Evolutionary conservation across 306 rosid genomes (phyloP).

Genomic region (Vachellia collinsii): DNA sequence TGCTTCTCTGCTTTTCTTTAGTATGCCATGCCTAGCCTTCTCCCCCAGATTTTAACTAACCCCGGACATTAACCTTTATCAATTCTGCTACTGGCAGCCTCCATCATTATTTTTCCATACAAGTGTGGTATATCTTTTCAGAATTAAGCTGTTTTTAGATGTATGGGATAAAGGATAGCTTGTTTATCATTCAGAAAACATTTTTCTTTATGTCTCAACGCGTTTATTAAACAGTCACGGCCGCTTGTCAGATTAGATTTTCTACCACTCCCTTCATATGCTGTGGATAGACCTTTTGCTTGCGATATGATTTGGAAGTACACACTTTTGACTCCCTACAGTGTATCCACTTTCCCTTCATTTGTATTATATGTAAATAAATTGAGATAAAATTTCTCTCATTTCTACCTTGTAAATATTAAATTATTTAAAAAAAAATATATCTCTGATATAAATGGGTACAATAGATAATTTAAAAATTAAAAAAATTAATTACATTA

Average conservation of each 20-base stretch:
- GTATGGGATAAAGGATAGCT: neutral
- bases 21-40: neutral
- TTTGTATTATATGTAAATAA: neutral
- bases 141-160: neutral
- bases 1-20: neutral
- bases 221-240: neutral
- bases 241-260: neutral
- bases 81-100: neutral
- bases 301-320: neutral
- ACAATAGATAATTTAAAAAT: too few species aligned
- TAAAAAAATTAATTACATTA: too few species aligned
- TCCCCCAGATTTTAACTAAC: neutral
- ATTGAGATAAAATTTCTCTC: too few species aligned
- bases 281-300: neutral
- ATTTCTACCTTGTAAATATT: too few species aligned
- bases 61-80: neutral
- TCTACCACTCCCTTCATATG: neutral
- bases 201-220: neutral
- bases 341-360: neutral
- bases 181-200: neutral
- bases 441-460: too few species aligned
- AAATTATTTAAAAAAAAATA: too few species aligned
- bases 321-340: neutral
- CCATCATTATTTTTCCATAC: neutral
- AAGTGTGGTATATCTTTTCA: neutral